These are phyloP conservation scores for Termitomyces eurrhizus DNA, from an alignment of 768 basidiomycete species.

Conservation along the genomic window DNA sequence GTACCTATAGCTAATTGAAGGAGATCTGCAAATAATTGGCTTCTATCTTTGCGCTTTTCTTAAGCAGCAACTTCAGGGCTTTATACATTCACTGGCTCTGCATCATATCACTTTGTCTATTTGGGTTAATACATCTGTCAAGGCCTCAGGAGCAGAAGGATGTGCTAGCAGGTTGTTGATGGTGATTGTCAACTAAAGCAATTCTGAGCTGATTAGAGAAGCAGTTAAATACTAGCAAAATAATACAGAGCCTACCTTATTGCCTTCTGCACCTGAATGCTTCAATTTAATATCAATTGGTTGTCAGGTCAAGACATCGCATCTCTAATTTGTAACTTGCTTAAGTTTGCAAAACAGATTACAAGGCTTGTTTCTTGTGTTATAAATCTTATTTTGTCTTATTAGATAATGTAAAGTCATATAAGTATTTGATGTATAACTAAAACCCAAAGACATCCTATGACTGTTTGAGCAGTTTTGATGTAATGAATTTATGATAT, in stretches of 20 bases:
- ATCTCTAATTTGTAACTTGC: slow-evolving; percentile 9
- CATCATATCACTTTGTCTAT: slow-evolving; percentile 77
- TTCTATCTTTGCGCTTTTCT: slow-evolving; percentile 59
- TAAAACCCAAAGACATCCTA: not conserved
- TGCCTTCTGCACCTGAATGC: slow-evolving; percentile 12
- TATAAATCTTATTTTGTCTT: slow-evolving; percentile 3
- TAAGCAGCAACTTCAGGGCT: slow-evolving; percentile 44
- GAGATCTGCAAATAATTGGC: slow-evolving; percentile 53
- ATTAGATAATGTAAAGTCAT: slow-evolving; percentile 5
- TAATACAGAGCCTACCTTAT: slow-evolving; percentile 2
- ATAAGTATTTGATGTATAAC: not conserved
- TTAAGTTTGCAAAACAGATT: slow-evolving; percentile 15
- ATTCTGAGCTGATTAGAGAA: slow-evolving; percentile 41
- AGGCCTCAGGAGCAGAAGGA: slow-evolving; percentile 24
- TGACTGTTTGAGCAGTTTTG: not conserved
- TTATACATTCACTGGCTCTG: slow-evolving; percentile 63
- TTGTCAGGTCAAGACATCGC: slow-evolving; percentile 1
- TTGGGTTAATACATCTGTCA: slow-evolving; percentile 59
- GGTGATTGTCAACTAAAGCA: slow-evolving; percentile 49
- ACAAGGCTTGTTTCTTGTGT: slow-evolving; percentile 8
- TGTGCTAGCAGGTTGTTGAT: slow-evolving; percentile 44
- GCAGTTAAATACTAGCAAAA: slow-evolving; percentile 48
- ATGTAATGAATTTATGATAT: not conserved
- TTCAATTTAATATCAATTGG: slow-evolving; percentile 2
- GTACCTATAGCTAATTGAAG: slow-evolving; percentile 72